Evolutionary conservation across 768 basidiomycete genomes (phyloP), one percentile per base, ranked within the genome.

Genomic region (Amanita molliuscula): DNA sequence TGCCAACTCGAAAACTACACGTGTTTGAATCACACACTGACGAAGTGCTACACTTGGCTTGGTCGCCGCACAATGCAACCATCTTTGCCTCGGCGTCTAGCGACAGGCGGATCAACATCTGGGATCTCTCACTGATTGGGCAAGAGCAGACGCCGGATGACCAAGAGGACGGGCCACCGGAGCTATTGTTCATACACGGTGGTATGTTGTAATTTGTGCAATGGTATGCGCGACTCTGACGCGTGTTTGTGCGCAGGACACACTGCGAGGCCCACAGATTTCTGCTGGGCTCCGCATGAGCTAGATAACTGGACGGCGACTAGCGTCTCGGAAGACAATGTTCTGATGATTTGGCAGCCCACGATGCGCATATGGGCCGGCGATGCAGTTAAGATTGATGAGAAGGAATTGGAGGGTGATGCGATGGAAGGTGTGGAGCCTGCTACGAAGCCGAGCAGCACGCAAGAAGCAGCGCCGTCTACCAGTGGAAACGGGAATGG

Each of bases 141-240:
- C 78, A 85, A 35, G 96, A 99, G 63, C 96, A 99, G 65, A 89
- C 91, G 1, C 96, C 95, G 3, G 96, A 99, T 56, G 96, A 99
- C 61, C 88, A 92, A 52, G 96, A 99, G 63, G 96, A 99, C 59
- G 96, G 96, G 1, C 93, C 96, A 13, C 96, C 96, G 1, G 96
- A 99, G 65, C 68, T 98, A 51, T 67, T 98, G 56, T 99, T 99
- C 65, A 78, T 97, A 42, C 96, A 99, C 57, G 96, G 96, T 57
- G 96, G 87, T 80, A 71, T 53, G 79, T 56, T 61, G 58, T 51
- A 63, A 56, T 48, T 48, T 52, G 4, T 21, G 48, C 44, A 7
- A 11, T 42, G 2, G 28, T 31, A 45, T 52, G 41, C 47, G 25
- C 21, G 25, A 36, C 18, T 25, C n/a, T 43, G 44, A 50, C 20